phyloP scores from a whole-genome alignment of 164 flowering plant species.

The Stephania japonica region DNA sequence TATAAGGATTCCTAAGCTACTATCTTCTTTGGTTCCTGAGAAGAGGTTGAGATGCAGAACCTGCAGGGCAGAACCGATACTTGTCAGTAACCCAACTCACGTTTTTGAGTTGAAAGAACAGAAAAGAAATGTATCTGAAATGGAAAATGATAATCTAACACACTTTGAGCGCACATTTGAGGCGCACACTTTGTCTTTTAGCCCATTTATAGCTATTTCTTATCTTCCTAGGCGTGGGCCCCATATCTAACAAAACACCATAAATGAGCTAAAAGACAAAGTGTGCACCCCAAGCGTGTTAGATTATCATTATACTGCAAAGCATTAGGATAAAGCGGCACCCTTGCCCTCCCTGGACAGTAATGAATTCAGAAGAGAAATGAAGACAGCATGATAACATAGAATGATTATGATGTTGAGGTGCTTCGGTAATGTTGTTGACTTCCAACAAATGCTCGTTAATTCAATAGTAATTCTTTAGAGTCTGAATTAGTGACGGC shows the following conservation, averaged over 20 bases:
- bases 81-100: neutral
- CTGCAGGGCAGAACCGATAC: slow-evolving; percentile 25
- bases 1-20: neutral
- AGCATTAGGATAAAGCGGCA: too few species aligned
- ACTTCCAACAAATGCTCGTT: neutral
- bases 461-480: neutral
- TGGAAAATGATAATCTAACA: too few species aligned
- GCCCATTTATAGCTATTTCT: too few species aligned
- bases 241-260: too few species aligned
- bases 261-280: too few species aligned
- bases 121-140: neutral
- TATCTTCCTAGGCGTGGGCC: too few species aligned
- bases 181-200: too few species aligned
- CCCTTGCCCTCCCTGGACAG: too few species aligned
- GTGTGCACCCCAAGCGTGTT: too few species aligned
- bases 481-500: neutral
- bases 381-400: neutral
- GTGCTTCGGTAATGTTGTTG: neutral
- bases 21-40: slow-evolving; percentile 30
- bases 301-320: too few species aligned
- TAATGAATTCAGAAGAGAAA: neutral
- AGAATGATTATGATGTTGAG: neutral
- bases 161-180: too few species aligned
- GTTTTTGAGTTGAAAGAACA: neutral
- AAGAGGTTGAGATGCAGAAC: slow-evolving; percentile 45